Evolutionary conservation across 441 rosid genomes (phyloP), one percentile per base, ranked within the genome.

Genomic region (Pelargonium australe): DNA sequence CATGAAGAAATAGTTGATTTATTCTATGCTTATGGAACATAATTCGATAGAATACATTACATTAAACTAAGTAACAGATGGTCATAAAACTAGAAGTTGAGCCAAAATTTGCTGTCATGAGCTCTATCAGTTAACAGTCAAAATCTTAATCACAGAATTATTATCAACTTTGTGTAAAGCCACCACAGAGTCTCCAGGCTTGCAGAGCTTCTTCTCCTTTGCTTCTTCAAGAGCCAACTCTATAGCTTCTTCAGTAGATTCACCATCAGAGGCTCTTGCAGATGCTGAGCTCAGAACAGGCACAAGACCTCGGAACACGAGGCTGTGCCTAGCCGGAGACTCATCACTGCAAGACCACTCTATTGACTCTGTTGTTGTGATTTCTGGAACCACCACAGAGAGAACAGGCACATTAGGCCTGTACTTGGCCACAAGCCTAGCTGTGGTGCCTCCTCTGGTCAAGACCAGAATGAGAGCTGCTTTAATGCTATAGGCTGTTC

Each of bases 341-440:
- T 88, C 98, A 14, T 91, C 81, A 44, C 96, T 88, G 81, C 97
- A 91, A 16, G 92, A 81, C 98, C 98, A 91, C 67, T 89, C 97
- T 16, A 93, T 91, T 4, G 80, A 84, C 75, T 93, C 96, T 0
- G 91, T 89, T 77, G 82, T 82, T 58, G 25, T 23, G 25, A 93
- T 86, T 81, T 87, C 90, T 0, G 98, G 96, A 16, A 93, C 97
- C 41, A 93, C 95, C 43, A 87, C 97, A 0, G 98, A 93, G 64
- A 93, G 76, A 43, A 89, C 88, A 0, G 97, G 98, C 85, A 84
- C 81, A 55, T 81, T 90, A 10, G 98, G 97, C 80, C 97, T 84
- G 87, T 93, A 91, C 79, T 93, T 93, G 2, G 98, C 96, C 76
- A 93, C 93, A 75, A 93, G 82, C 69, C 85, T 94, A 1, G 98